Evolutionary conservation across 2,329 filamentous ascomycete genomes (phyloP).

Genomic region (Cercospora zeina): DNA sequence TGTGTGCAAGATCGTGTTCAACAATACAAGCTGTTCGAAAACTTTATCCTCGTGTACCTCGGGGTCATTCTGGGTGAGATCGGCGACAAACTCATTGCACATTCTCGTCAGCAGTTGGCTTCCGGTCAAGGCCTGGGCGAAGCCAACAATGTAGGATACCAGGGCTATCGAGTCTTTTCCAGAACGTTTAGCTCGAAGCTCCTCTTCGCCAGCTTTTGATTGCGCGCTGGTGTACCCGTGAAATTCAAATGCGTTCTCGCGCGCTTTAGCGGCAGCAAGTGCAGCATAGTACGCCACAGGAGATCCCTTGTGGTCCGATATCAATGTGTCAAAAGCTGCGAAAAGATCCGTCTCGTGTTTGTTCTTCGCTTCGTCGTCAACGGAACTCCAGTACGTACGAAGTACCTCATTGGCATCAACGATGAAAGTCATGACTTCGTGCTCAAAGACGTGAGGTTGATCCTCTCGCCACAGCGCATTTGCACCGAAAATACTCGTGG

Average conservation of each 20-base stretch:
- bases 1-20: constrained; percentile 56
- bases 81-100: constrained; percentile 62
- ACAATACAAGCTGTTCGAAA: constrained; percentile 53
- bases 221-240: constrained; percentile 45
- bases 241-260: constrained; percentile 45
- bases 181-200: constrained; percentile 37
- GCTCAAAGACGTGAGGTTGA: constrained; percentile 47
- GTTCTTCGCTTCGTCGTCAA: background rate
- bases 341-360: background rate
- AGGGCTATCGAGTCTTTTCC: constrained; percentile 49
- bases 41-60: constrained; percentile 34
- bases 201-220: constrained; percentile 42
- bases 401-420: constrained; percentile 53
- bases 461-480: constrained; percentile 54
- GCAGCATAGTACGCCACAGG: constrained; percentile 46
- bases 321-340: constrained; percentile 13
- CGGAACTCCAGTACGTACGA: constrained; percentile 42
- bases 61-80: constrained; percentile 55
- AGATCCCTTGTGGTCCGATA: constrained; percentile 16
- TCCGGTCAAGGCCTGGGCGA: constrained; percentile 52
- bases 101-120: constrained; percentile 53
- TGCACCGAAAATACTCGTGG: constrained; percentile 57
- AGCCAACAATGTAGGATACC: constrained; percentile 51
- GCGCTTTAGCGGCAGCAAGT: constrained; percentile 43
- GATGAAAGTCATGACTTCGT: constrained; percentile 56